These are phyloP conservation scores for Collybia sordida DNA, from an alignment of 768 basidiomycete genomes.

Conservation along the genomic window DNA sequence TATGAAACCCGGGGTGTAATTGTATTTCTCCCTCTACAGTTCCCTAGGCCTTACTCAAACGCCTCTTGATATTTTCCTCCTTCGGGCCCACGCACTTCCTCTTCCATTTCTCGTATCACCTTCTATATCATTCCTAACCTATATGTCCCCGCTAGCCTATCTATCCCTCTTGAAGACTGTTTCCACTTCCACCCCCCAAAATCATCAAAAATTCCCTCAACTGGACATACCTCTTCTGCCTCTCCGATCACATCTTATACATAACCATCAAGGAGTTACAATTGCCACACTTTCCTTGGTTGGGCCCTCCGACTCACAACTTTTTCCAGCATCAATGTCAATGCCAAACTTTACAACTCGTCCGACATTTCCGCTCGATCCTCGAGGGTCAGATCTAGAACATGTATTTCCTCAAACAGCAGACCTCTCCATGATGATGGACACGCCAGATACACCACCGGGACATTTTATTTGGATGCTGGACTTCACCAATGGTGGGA, in stretches of 20 bases:
- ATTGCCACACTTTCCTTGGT: conserved; percentile 52
- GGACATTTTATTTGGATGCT: conserved; percentile 59
- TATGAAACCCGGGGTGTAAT: background rate
- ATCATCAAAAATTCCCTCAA: conserved; percentile 24
- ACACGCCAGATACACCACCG: conserved; percentile 10
- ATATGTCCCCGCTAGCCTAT: conserved; percentile 70
- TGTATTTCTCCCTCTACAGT: conserved; percentile 23
- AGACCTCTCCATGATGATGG: conserved; percentile 27
- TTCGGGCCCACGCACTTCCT: conserved; percentile 65
- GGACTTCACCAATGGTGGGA: conserved; percentile 64
- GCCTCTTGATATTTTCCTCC: conserved; percentile 72
- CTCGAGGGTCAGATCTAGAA: conserved; percentile 44
- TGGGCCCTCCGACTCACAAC: conserved; percentile 30
- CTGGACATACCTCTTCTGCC: conserved; percentile 55
- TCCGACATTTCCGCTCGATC: conserved; percentile 54
- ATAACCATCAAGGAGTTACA: conserved; percentile 46
- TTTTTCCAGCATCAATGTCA: conserved; percentile 43
- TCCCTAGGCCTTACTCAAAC: conserved; percentile 36
- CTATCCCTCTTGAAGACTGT: conserved; percentile 52
- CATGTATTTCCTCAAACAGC: conserved; percentile 48
- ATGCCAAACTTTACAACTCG: conserved; percentile 44
- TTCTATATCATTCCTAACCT: conserved; percentile 69
- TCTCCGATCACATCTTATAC: conserved; percentile 45
- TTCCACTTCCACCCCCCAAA: conserved; percentile 13
- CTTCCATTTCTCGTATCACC: conserved; percentile 71